These are phyloP conservation scores for Epichloe typhina DNA, from an alignment of 2,329 filamentous ascomycete genomes.

Conservation along the genomic window DNA sequence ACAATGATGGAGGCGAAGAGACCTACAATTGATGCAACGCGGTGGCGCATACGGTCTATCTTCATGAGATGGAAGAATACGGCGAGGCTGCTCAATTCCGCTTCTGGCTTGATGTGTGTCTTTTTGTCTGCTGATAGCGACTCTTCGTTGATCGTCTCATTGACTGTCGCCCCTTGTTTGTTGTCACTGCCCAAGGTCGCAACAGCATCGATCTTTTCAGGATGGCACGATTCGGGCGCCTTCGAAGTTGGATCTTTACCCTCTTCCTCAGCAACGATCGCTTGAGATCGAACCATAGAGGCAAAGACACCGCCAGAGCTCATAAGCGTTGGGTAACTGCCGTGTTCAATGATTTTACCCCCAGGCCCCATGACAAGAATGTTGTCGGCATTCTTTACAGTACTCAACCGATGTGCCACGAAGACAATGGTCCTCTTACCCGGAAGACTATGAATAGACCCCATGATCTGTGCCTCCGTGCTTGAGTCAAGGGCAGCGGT, in stretches of 20 bases:
- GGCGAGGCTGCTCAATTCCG: not conserved
- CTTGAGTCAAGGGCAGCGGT: conserved; percentile 4
- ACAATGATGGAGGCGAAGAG: conserved; percentile 27
- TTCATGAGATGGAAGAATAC: conserved; percentile 1
- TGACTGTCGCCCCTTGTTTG: not conserved
- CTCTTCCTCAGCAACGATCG: not conserved
- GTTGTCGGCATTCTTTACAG: conserved; percentile 10
- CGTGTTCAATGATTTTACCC: conserved; percentile 7
- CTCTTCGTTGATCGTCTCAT: not conserved
- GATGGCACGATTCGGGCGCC: not conserved
- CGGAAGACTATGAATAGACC: not conserved
- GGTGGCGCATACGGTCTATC: not conserved
- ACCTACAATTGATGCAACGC: not conserved
- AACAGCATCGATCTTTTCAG: not conserved
- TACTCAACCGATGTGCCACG: conserved; percentile 3
- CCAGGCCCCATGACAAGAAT: conserved; percentile 32
- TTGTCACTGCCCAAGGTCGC: not conserved
- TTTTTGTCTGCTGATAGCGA: not conserved
- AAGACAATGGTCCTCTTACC: conserved; percentile 1
- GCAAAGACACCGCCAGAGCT: not conserved
- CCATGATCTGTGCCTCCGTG: conserved; percentile 3
- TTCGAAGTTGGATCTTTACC: not conserved
- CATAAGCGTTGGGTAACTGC: not conserved
- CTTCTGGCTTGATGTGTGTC: conserved; percentile 17
- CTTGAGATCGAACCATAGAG: not conserved